Evolutionary conservation across 495 filamentous ascomycete genomes (phyloP).

Genomic region (Daldinia grandis): DNA sequence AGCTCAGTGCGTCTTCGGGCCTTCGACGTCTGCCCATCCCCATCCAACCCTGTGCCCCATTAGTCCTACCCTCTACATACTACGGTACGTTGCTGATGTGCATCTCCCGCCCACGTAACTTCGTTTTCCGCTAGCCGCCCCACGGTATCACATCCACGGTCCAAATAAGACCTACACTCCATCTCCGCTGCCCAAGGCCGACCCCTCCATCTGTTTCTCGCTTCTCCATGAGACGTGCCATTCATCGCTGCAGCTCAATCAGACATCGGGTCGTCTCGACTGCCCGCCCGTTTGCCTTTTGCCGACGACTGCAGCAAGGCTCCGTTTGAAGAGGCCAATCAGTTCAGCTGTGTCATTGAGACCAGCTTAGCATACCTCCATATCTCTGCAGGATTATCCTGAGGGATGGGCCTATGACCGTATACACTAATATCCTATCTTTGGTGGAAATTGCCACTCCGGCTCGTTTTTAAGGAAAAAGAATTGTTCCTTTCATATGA

Average conservation of each 20-base stretch:
- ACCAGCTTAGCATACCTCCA: slow-evolving; percentile 38
- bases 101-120: slow-evolving; percentile 43
- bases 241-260: slow-evolving; percentile 43
- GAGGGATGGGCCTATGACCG: slow-evolving; percentile 38
- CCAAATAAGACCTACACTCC: slow-evolving; percentile 51
- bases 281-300: slow-evolving; percentile 43
- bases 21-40: slow-evolving; percentile 40
- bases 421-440: slow-evolving; percentile 35
- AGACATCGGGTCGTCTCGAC: slow-evolving; percentile 43
- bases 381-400: slow-evolving; percentile 35
- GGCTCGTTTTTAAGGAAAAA: slow-evolving; percentile 18
- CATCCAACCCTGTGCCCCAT: slow-evolving; percentile 42
- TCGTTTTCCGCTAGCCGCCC: slow-evolving; percentile 47
- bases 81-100: slow-evolving; percentile 42
- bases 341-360: slow-evolving; percentile 21
- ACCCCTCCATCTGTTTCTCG: slow-evolving; percentile 47
- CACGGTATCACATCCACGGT: slow-evolving; percentile 48
- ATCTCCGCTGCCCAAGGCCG: slow-evolving; percentile 46
- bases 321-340: slow-evolving; percentile 40
- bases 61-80: slow-evolving; percentile 43
- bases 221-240: slow-evolving; percentile 44
- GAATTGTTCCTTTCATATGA: slow-evolving; percentile 32
- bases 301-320: slow-evolving; percentile 41
- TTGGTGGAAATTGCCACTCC: slow-evolving; percentile 34
- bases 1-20: slow-evolving; percentile 38